Conservation (phyloP, 208 protist species). For the Acanthamoeba triangularis region DNA sequence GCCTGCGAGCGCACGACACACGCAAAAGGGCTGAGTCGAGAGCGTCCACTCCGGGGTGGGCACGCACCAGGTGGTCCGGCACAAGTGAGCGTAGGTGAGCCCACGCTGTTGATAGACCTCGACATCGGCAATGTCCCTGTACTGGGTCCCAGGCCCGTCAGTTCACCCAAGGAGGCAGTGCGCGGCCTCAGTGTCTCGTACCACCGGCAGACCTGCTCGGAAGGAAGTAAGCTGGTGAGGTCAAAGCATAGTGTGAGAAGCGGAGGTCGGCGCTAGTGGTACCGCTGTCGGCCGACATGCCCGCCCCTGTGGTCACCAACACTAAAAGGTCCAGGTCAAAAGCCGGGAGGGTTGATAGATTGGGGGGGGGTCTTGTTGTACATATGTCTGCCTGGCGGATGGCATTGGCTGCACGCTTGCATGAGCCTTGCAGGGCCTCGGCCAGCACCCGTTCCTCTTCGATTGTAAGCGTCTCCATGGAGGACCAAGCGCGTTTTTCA, state of each 20-base stretch:
- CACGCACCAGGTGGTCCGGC: conserved; percentile 38
- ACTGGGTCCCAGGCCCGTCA: not conserved
- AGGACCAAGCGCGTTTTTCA: no score
- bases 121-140: conserved; percentile 59
- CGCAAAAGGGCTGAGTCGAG: no score
- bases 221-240: not conserved
- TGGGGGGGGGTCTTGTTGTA: not conserved
- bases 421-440: not conserved
- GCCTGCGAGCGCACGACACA: no score
- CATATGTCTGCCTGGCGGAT: not conserved
- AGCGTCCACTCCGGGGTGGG: no score
- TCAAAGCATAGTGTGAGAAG: not conserved
- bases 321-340: not conserved
- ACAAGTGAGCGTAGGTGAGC: conserved; percentile 51
- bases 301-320: conserved; percentile 2
- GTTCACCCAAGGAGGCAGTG: not conserved
- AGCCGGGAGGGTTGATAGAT: no score
- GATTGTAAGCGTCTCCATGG: not conserved
- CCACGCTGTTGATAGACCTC: conserved; percentile 10
- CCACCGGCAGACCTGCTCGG: not conserved
- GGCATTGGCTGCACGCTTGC: not conserved
- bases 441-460: not conserved
- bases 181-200: not conserved
- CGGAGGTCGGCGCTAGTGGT: not conserved
- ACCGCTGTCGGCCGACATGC: conserved; percentile 63